Conservation (phyloP, 2,329 filamentous ascomycete genomes). For the Monosporascus sp. region DNA sequence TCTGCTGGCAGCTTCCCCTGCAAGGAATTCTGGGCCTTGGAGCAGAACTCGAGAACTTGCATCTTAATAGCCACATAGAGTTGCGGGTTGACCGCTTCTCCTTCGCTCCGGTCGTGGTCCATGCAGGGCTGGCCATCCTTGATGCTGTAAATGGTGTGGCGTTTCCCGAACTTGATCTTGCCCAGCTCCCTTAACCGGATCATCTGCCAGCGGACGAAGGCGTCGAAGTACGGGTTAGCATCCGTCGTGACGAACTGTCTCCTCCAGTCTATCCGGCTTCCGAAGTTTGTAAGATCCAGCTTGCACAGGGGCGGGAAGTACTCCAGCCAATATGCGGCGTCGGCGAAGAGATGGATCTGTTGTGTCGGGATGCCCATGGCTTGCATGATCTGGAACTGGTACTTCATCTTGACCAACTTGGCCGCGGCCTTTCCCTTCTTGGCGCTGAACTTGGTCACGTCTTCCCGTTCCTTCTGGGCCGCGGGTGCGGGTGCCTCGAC, state of each 20-base stretch:
- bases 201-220: conserved; percentile 97
- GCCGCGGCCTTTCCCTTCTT: conserved; percentile 90
- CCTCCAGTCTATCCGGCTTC: conserved; percentile 87
- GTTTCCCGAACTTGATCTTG: conserved; percentile 90
- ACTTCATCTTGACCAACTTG: conserved; percentile 90
- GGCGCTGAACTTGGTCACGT: conserved; percentile 84
- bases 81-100: conserved; percentile 78
- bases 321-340: conserved; percentile 86
- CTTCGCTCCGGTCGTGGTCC: conserved; percentile 78
- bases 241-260: conserved; percentile 91
- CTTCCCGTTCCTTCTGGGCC: conserved; percentile 66
- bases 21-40: conserved; percentile 65
- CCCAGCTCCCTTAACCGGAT: conserved; percentile 80
- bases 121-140: conserved; percentile 86
- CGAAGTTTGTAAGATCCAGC: conserved; percentile 75
- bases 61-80: conserved; percentile 93
- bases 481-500: conserved; percentile 42
- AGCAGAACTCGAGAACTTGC: conserved; percentile 83
- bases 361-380: conserved; percentile 80
- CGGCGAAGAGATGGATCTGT: conserved; percentile 90
- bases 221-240: conserved; percentile 93
- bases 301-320: conserved; percentile 83
- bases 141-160: conserved; percentile 89
- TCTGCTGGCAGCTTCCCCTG: conserved; percentile 72
- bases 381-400: conserved; percentile 93